Evolutionary conservation across 2,329 filamentous ascomycete genomes (phyloP), one percentile per base, ranked within the genome.

Genomic region (Ascochyta koolunga): DNA sequence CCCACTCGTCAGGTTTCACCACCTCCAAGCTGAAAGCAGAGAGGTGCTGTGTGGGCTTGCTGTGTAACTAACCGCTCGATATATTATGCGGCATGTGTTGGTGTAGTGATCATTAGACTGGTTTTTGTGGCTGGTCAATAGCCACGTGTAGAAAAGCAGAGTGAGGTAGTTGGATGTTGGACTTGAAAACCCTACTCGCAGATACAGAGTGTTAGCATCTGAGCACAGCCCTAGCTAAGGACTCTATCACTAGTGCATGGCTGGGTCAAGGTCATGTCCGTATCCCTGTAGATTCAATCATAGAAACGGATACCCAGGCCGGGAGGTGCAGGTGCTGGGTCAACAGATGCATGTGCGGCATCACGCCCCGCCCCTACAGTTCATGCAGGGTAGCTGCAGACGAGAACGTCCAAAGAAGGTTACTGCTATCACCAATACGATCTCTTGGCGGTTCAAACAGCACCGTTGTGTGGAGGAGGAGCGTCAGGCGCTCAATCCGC

Each of bases 341-440:
- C 38, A 48, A 39, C 32, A 29, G n/a, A 43, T 39, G 50, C 44
- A 54, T 35, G 39, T 39, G 50, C 50, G 38, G 44, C 11, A 33
- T 27, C n/a, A 16, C 5, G 16, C 50, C 48, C 44, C 39, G 44
- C 18, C 44, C 22, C 36, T 24, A 16, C 9, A 19, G 2, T 10
- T 33, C 19, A 35, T 27, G 21, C 43, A 43, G 25, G 38, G 38
- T 21, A 53, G 22, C 33, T 32, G 25, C 38, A 39, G 27, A 48
- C 44, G 32, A 39, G 11, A 21, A 47, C 7, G 43, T 42, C 43
- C 38, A 19, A 37, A 47, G 32, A 53, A 38, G 37, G 37, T 42
- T 47, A 37, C 38, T 25, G 44, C 38, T 33, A 54, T n/a, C 19
- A 39, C 33, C 35, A 15, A 25, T 18, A 39, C 43, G 22, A 21